Evolutionary conservation across 345 rosid genomes (phyloP).

Genomic region (Abelmoschus esculentus): DNA sequence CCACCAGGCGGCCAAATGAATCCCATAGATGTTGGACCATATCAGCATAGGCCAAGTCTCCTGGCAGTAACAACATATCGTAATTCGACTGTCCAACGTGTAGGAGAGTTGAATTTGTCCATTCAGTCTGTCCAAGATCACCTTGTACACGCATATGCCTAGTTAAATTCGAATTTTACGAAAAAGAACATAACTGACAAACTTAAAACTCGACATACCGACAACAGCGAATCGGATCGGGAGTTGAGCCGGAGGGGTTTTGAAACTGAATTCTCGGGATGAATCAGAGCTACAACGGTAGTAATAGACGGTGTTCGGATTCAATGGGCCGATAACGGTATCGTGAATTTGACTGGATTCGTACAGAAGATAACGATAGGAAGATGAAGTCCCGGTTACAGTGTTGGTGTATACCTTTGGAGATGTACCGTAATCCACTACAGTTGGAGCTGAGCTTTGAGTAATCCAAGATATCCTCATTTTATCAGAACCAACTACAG

Average conservation of each 20-base stretch:
- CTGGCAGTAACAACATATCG: slow-evolving; percentile 67
- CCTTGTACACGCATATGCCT: slow-evolving; percentile 27
- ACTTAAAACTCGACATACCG: slow-evolving; percentile 29
- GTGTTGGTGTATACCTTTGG: slow-evolving; percentile 25
- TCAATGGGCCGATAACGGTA: slow-evolving; percentile 53
- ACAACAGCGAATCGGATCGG: slow-evolving; percentile 54
- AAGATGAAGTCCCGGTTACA: slow-evolving; percentile 30
- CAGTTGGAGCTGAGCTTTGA: slow-evolving; percentile 17
- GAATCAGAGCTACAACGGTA: slow-evolving; percentile 46
- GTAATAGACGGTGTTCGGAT: slow-evolving; percentile 50
- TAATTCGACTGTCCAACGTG: slow-evolving; percentile 37
- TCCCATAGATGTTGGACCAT: slow-evolving; percentile 67
- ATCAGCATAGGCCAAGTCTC: slow-evolving; percentile 79
- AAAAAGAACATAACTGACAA: no score
- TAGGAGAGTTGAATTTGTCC: slow-evolving; percentile 60
- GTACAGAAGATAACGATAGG: slow-evolving; percentile 38
- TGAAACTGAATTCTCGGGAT: slow-evolving; percentile 38
- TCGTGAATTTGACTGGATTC: slow-evolving; percentile 58
- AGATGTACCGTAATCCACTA: slow-evolving; percentile 49
- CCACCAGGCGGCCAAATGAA: slow-evolving; percentile 82
- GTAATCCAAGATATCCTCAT: slow-evolving; percentile 81
- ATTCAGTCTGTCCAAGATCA: slow-evolving; percentile 83
- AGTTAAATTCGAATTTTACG: background rate
- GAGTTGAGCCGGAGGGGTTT: slow-evolving; percentile 52
- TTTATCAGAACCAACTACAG: slow-evolving; percentile 44